Evolutionary conservation across 345 rosid genomes (phyloP).

Genomic region (Bruguiera sexangula): DNA sequence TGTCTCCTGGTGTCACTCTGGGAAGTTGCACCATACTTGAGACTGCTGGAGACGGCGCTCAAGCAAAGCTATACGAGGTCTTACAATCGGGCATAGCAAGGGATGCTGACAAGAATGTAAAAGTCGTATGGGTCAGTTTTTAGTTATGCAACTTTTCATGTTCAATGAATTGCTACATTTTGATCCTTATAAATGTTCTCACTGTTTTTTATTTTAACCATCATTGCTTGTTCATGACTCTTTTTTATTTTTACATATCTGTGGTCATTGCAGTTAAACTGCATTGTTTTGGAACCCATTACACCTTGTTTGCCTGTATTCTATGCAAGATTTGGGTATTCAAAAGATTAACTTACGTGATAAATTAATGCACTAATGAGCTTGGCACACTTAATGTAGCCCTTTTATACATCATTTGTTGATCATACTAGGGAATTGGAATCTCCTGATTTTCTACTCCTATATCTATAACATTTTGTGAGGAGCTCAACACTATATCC

Average conservation of each 20-base stretch:
- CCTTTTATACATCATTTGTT: not conserved
- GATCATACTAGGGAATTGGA: not conserved
- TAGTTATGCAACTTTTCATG: constrained; percentile 1
- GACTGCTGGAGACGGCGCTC: constrained; percentile 73
- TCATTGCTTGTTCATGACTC: not conserved
- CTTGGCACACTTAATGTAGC: not conserved
- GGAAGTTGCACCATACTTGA: constrained; percentile 74
- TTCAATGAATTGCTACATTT: not conserved
- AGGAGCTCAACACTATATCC: too few relatives aligned
- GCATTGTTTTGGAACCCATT: not conserved
- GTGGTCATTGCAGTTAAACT: too few relatives aligned
- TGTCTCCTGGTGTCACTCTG: constrained; percentile 58
- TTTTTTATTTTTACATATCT: not conserved
- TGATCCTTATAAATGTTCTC: not conserved
- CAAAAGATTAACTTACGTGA: not conserved
- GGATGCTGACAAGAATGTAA: constrained; percentile 28
- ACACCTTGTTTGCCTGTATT: constrained; percentile 1
- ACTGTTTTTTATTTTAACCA: not conserved
- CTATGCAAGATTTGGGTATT: not conserved
- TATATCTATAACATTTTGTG: not conserved
- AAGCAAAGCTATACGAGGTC: constrained; percentile 46
- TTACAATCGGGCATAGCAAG: constrained; percentile 48
- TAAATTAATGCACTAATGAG: not conserved
- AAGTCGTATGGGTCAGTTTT: constrained; percentile 67
- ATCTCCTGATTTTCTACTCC: not conserved